These are phyloP conservation scores for Lodderomyces elongisporus DNA, from an alignment of 1,139 yeast species.

Conservation along the genomic window DNA sequence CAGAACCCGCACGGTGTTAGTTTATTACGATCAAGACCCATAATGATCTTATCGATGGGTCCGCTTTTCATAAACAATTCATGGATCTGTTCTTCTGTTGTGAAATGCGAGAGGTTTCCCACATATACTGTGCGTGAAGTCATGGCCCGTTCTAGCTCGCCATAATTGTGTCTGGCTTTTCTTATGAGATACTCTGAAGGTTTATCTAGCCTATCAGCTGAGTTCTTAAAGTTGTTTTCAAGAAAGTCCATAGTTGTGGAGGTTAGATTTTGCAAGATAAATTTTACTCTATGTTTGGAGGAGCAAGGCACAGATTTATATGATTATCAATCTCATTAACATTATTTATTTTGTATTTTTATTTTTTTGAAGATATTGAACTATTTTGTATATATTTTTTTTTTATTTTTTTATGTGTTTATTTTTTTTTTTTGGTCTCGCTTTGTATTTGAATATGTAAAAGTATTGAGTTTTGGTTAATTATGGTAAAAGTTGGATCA, in stretches of 20 bases:
- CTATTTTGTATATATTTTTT: too few species aligned
- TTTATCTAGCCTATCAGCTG: slow-evolving; percentile 64
- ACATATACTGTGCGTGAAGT: slow-evolving; percentile 75
- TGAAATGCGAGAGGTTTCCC: slow-evolving; percentile 77
- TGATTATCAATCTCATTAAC: too few species aligned
- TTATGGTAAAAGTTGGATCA: too few species aligned
- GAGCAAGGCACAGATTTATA: too few species aligned
- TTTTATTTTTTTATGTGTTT: neutral
- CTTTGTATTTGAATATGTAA: too few species aligned
- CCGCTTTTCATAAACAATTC: slow-evolving; percentile 84
- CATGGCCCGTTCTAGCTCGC: slow-evolving; percentile 59
- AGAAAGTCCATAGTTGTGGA: slow-evolving; percentile 40
- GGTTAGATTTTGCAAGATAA: neutral
- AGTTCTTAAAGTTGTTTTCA: slow-evolving; percentile 50
- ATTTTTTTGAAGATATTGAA: too few species aligned
- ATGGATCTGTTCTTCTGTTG: slow-evolving; percentile 89
- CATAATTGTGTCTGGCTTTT: slow-evolving; percentile 59
- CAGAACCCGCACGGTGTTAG: slow-evolving; percentile 96
- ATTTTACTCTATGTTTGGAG: neutral
- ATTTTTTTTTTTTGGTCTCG: slow-evolving; percentile 1
- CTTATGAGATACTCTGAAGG: slow-evolving; percentile 73
- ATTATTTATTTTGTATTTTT: too few species aligned
- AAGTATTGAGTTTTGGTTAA: too few species aligned
- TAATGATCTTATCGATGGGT: slow-evolving; percentile 66
- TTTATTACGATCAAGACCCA: slow-evolving; percentile 89